Evolutionary conservation across 2,329 filamentous ascomycete species (phyloP), one percentile per base, ranked within the genome.

Genomic region (Cylindrodendrum hubeiense): DNA sequence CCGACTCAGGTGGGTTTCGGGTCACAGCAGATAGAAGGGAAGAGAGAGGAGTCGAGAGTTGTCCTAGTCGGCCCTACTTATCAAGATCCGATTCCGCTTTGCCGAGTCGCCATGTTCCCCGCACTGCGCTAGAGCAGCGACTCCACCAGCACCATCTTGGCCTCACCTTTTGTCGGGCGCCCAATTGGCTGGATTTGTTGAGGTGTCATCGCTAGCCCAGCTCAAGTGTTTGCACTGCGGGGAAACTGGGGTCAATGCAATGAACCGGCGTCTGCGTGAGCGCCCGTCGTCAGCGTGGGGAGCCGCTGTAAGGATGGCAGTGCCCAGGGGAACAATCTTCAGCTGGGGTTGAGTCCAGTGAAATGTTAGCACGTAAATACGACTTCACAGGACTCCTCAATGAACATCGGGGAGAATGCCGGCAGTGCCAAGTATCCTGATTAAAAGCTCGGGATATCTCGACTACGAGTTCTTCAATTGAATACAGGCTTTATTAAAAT

Each of bases 101-200:
- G 59, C 63, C 63, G 63, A 66, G 52, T 46, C 51, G 41, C 41
- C 59, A 28, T 24, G 41, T 66, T 63, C 63, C 63, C 59, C 63
- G 63, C 63, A 63, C 53, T 49, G 33, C 58, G 53, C 63, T 66
- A 66, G 58, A 63, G 63, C 7, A 49, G 39, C 47, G 22, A 58
- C 63, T 66, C 63, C 63, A 66, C 58, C 21, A 5, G 13, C 43
- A 55, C 51, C 47, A 43, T 22, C 63, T 62, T 50, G 59, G 60
- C 52, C 60, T 50, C 17, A 19, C 17, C 19, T 21, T 53, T 50
- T 58, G 34, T 12, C 39, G 17, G 7, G 33, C 5, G 47, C 54
- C 17, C 41, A 39, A 66, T 66, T 66, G 63, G 63, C 22, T 47
- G 21, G 56, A 41, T 13, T 15, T 58, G 51, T 52, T 62, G 46